Conservation (phyloP, 1,284 basidiomycete genomes). For the Ganoderma lucidum region DNA sequence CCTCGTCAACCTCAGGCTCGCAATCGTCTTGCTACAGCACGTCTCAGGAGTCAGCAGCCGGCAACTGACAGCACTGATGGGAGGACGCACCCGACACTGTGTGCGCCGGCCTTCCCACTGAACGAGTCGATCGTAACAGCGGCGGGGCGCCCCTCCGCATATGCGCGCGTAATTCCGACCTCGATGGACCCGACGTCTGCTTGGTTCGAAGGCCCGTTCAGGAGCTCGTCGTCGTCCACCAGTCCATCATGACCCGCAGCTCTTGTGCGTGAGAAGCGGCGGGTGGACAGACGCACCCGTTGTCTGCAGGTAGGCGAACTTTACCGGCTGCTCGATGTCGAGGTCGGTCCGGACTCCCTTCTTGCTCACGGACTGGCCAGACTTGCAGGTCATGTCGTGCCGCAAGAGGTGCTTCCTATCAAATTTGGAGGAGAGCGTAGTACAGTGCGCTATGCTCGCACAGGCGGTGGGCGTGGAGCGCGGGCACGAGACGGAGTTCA, state of each 20-base stretch:
- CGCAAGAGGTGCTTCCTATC: conserved; percentile 9
- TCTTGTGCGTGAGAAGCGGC: neutral
- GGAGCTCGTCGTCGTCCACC: conserved; percentile 14
- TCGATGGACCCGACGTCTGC: conserved; percentile 20
- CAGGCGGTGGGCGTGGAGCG: neutral
- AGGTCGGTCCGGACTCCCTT: conserved; percentile 8
- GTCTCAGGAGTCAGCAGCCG: neutral
- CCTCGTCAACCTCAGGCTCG: neutral
- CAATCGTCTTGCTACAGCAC: neutral
- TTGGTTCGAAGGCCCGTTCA: neutral
- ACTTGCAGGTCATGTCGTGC: conserved; percentile 1
- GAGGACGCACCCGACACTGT: conserved; percentile 30
- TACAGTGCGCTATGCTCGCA: neutral
- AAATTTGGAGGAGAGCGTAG: conserved; percentile 1
- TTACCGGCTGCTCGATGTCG: conserved; percentile 17
- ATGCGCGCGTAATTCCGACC: conserved; percentile 6
- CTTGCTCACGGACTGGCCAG: conserved; percentile 1
- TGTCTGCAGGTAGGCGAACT: conserved; percentile 16
- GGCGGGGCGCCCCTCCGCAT: neutral
- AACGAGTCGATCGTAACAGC: conserved; percentile 6
- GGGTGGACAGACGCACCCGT: conserved; percentile 8
- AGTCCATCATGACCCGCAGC: neutral
- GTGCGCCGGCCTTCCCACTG: conserved; percentile 32
- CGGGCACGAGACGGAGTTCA: neutral
- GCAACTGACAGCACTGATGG: neutral